phyloP scores from a whole-genome alignment of 192 early-diverging fungal genomes.

The Backusella circina region DNA sequence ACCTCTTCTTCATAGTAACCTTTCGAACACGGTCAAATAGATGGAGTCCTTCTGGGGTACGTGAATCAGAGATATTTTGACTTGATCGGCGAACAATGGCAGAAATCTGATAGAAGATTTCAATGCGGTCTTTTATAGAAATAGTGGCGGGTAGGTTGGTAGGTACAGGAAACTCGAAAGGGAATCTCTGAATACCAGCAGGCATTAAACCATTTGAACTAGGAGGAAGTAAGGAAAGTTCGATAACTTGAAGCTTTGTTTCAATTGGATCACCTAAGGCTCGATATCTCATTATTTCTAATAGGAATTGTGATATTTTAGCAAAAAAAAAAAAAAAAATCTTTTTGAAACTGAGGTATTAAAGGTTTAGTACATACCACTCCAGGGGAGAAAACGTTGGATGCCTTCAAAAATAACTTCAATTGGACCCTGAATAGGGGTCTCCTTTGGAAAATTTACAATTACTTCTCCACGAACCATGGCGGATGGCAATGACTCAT shows the following conservation, averaged over 20 bases:
- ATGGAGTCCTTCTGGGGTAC: not conserved
- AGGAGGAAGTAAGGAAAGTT: constrained; percentile 27
- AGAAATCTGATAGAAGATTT: constrained; percentile 25
- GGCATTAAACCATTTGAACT: constrained; percentile 9
- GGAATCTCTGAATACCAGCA: constrained; percentile 21
- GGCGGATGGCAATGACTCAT: constrained; percentile 17
- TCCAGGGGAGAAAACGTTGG: constrained; percentile 15
- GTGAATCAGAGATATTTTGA: not conserved
- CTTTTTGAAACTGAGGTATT: not conserved
- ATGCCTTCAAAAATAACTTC: constrained; percentile 24
- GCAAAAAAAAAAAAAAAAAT: not conserved
- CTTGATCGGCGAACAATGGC: constrained; percentile 5
- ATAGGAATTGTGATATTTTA: not conserved
- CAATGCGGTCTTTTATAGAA: constrained; percentile 6
- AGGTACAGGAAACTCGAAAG: constrained; percentile 33
- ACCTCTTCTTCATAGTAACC: not conserved
- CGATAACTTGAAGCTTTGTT: constrained; percentile 19
- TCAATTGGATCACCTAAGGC: constrained; percentile 8
- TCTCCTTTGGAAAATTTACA: constrained; percentile 13
- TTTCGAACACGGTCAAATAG: not conserved
- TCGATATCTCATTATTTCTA: constrained; percentile 13
- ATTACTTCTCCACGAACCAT: constrained; percentile 30
- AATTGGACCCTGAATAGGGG: constrained; percentile 20
- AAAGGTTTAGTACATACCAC: not conserved
- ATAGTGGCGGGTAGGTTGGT: constrained; percentile 18